A percentile compares a stretch with the other conserved stretches of the same genome.
These are phyloP conservation scores for Fraxinus sp. DNA, from an alignment of 305 asterid genomes.

Conservation along the genomic window DNA sequence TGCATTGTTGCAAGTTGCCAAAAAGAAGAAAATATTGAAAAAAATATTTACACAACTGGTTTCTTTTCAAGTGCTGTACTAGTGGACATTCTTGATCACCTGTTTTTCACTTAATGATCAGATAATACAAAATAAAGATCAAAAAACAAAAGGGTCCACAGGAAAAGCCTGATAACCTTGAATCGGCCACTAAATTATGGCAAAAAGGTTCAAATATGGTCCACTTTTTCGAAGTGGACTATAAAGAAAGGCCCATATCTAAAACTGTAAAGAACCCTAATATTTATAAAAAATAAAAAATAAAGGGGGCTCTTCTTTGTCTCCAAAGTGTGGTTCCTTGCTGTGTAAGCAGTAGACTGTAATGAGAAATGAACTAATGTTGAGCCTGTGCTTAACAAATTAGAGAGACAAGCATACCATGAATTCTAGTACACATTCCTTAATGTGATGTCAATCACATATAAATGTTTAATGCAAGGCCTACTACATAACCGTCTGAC, in stretches of 20 bases:
- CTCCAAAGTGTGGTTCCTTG: conserved; percentile 3
- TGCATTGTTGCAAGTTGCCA: background rate
- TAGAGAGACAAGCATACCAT: background rate
- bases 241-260: conserved; percentile 29
- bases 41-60: conserved; percentile 23
- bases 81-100: conserved; percentile 20
- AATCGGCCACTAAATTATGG: conserved; percentile 43
- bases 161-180: conserved; percentile 36
- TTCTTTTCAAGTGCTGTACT: conserved; percentile 13
- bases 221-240: conserved; percentile 38
- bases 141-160: conserved; percentile 11
- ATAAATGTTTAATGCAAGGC: background rate
- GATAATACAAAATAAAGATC: conserved; percentile 22
- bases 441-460: background rate
- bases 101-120: conserved; percentile 11
- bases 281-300: background rate
- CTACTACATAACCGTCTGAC: background rate
- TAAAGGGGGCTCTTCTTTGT: background rate
- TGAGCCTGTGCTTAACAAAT: background rate
- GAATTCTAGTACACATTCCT: background rate
- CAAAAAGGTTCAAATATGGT: conserved; percentile 19
- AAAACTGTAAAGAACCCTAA: conserved; percentile 23
- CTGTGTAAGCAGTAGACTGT: background rate
- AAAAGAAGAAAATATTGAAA: conserved; percentile 16
- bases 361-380: background rate